Base-by-base conservation (phyloP, 148 eudicot species). In the Vaccinium vitisidaea region DNA sequence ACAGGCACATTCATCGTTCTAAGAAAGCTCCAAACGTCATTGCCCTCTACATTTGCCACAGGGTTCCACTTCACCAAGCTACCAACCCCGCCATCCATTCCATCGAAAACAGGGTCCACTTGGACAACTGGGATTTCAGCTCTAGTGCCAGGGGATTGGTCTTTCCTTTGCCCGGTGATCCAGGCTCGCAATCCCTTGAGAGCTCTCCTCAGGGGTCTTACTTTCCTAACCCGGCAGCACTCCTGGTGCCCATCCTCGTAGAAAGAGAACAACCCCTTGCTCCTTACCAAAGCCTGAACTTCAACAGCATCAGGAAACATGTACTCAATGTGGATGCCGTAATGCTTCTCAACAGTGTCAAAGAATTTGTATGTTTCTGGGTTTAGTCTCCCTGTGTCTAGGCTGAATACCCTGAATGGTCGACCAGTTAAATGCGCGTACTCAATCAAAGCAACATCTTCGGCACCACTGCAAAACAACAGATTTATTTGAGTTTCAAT, bases 31-130 rank as follows among this genome's bases (percentile, higher is more conserved):
- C 84, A 83, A 53, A 83, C 3, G 27, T 83, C 79, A 52, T 23
- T 30, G 65, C 84, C 84, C 43, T 73, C 84, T 6, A 83, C 79
- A 36, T 83, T 83, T 6, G 84, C 84, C 79, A 83, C 79, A 1
- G 84, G 84, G 27, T 83, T 83, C 84, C 84, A 83, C 84, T 83
- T 83, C 50, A 83, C 67, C 79, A 83, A 54, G 79, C 84, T 83
- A 25, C 84, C 79, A 21, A 19, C 25, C 23, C 79, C 84, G n/a
- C 84, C 79, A n/a, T 83, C 84, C 67, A 36, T 19, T 39, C 84
- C 84, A 54, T 83, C 84, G 11, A 83, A 83, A 15, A 21, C 49
- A 2, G 84, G 79, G 23, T 83, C 84, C 49, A 73, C 79, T 56
- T 83, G 84, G 79, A 83, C 84, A 18, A 83, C 69, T 32, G 84